Evolutionary conservation across 192 early-diverging fungal species (phyloP), one percentile per base, ranked within the genome.

Genomic region (Backusella psychrophila): DNA sequence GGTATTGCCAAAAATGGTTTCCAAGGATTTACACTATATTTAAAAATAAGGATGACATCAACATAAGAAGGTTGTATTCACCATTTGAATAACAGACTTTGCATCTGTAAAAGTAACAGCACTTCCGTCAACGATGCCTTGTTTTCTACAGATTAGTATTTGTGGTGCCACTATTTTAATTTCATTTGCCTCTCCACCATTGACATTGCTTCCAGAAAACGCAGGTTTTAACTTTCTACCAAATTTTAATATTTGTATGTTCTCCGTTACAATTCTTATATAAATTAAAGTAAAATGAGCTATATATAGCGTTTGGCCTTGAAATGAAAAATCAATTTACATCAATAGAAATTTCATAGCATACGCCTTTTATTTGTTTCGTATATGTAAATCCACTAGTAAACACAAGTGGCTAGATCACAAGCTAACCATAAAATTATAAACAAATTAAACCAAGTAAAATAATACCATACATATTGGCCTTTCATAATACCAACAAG

Each of bases 371-470:
- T 75, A 67, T 0, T 83, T 77, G 8, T 83, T 86, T 39, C 82
- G 77, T 66, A 82, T 82, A 19, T 86, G 82, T 14, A 86, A 78
- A 52, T 82, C 82, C 6, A 81, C 80, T 71, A 86, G 78, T 71
- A 66, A 86, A 86, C 33, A 69, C 75, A 17, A 86, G 66, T 1
- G 71, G 78, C 0, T 73, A 66, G 1, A 15, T 29, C 31, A 67
- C 53, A 6, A 79, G 81, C 12, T 80, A 29, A 19, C 49, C 75
- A 53, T 56, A 21, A 33, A 56, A 26, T 9, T 56, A 8, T 56
- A 56, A 56, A 26, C 21, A 63, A 26, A 63, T 9, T 29, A 63
- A 26, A 29, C 56, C 4, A 26, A 29, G 23, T 53, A 23, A 21
- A 7, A 63, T 11, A 29, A 63, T 23, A 21, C 6, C 6, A 21